Percentiles rank a stretch among this genome's conserved stretches.
Evolutionary conservation across 257 asterid species (phyloP).

Genomic region (Leptodermis oblonga): DNA sequence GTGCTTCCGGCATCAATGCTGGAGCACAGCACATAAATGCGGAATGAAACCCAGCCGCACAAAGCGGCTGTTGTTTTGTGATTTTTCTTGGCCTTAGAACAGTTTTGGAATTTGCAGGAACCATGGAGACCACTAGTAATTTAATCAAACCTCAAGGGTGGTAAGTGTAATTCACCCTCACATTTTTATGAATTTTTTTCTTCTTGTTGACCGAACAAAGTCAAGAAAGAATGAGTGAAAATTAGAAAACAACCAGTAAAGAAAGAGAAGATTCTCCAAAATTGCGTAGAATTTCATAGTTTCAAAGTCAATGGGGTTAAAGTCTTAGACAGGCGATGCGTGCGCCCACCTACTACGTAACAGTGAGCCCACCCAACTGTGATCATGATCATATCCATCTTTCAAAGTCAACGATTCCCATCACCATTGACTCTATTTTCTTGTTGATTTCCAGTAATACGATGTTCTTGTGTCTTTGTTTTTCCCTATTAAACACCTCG

Average conservation of each 20-base stretch:
- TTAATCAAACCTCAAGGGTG: no score
- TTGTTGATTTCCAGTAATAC: neutral
- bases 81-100: no score
- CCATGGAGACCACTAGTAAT: no score
- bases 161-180: no score
- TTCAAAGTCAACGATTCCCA: neutral
- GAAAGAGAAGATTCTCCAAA: conserved; percentile 1
- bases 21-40: no score
- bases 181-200: no score
- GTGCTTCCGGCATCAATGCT: no score
- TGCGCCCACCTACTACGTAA: neutral
- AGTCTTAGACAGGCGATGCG: neutral
- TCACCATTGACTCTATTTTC: neutral
- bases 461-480: conserved; percentile 1
- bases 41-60: no score
- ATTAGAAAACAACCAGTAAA: neutral
- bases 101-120: no score
- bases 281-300: neutral
- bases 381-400: neutral
- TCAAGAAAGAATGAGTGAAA: no score
- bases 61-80: no score
- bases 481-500: neutral
- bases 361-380: neutral
- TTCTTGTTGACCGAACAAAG: no score
- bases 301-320: conserved; percentile 1